Base-by-base conservation (phyloP, 768 basidiomycete genomes). In the Daedaleopsis nitida region DNA sequence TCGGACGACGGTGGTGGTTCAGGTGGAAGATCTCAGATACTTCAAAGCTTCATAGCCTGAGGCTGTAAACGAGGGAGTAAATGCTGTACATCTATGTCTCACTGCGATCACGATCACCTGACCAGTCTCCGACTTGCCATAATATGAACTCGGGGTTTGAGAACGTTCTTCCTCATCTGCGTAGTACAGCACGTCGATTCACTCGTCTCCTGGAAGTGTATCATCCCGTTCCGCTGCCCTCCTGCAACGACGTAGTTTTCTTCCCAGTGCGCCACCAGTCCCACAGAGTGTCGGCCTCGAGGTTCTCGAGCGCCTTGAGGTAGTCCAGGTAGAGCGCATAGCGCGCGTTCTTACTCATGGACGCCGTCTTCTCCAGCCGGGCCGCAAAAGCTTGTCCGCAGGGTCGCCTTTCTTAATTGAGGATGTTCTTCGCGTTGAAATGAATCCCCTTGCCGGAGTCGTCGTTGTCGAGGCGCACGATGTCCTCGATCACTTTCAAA, bases 401-500 rank as follows among this genome's bases (percentile, higher is more conserved):
- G 34, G 7, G 16, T 27, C 35, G 52, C 19, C 23, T 7, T 32
- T 32, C 27, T 32, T 32, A 7, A 32, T 32, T 3, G 34, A n/a
- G 17, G 19, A 38, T 19, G 32, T 53, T 53, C 34, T 53, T 53
- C 9, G 52, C 52, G 52, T 53, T 53, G 52, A 53, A 53, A 17
- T 53, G 52, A 19, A 53, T 53, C 2, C 52, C 52, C 35, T 53
- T 53, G 11, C 34, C 34, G 7, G 1, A 14, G 52, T 53, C 32
- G 19, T 53, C 52, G 32, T 52, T 52, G 34, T 53, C 52, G 10
- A 53, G 35, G 11, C 52, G 52, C 19, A 53, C 38, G 52, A 53
- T 35, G 34, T 53, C 52, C 35, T 53, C 52, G 52, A 38, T 37
- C 10, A 52, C 50, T 32, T n/a, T n/a, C n/a, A n/a, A n/a, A n/a